Percentiles rank a stretch among this genome's conserved stretches.
Conservation (phyloP, 495 filamentous ascomycete species). For the Saxophila tyrrhenica region DNA sequence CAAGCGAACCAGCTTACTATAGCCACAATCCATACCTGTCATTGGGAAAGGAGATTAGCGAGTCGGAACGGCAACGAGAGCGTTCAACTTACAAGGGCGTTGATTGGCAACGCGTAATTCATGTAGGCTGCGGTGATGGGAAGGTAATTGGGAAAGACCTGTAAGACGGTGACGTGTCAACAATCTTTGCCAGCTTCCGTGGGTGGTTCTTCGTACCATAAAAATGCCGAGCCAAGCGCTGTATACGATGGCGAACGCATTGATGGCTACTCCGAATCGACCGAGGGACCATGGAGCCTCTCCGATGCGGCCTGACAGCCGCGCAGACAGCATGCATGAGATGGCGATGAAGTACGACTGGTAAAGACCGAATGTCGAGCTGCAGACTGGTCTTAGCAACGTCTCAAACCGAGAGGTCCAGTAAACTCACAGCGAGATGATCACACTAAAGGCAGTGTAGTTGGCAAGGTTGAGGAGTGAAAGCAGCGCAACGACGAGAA, state of each 20-base stretch:
- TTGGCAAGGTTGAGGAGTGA: constrained; percentile 6
- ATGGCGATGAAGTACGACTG: constrained; percentile 13
- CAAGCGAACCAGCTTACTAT: constrained; percentile 23
- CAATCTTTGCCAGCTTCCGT: no score
- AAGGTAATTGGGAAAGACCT: constrained; percentile 20
- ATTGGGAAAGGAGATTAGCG: no score
- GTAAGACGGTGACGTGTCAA: no score
- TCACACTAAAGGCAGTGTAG: constrained; percentile 6
- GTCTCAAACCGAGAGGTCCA: no score
- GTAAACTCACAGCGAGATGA: constrained; percentile 6
- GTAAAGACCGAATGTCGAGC: constrained; percentile 9
- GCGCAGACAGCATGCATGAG: constrained; percentile 1
- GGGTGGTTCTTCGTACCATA: no score
- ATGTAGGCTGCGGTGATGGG: constrained; percentile 23
- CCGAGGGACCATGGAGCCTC: constrained; percentile 18
- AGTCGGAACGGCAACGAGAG: no score
- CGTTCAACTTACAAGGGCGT: constrained; percentile 16
- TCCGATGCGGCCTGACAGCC: not conserved
- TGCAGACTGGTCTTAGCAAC: no score
- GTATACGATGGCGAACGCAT: constrained; percentile 22
- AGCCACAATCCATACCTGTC: constrained; percentile 22
- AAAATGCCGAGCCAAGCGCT: constrained; percentile 22
- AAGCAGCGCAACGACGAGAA: constrained; percentile 8
- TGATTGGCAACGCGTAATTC: constrained; percentile 26
- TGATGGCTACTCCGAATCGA: constrained; percentile 19